phyloP scores from a whole-genome alignment of 2,329 filamentous ascomycete genomes.

The Hypoxylon sp. region DNA sequence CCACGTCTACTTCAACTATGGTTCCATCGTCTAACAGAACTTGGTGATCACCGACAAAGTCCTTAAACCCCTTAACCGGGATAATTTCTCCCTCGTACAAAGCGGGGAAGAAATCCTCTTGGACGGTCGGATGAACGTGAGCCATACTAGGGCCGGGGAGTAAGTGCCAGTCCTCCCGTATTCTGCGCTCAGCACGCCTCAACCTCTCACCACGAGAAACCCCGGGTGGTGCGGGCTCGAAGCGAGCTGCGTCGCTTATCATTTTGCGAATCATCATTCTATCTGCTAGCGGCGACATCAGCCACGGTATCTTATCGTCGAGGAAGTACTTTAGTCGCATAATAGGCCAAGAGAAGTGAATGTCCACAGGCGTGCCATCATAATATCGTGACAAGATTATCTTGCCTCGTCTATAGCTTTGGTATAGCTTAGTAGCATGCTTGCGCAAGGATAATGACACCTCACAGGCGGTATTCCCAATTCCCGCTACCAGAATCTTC shows the following conservation, averaged over 20 bases:
- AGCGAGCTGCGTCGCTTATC: conserved; percentile 42
- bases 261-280: conserved; percentile 42
- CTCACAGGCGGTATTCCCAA: conserved; percentile 47
- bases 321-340: conserved; percentile 47
- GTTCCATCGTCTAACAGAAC: conserved; percentile 40
- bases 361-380: conserved; percentile 42
- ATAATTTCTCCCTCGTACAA: conserved; percentile 35
- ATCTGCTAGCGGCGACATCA: conserved; percentile 36
- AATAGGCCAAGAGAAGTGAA: conserved; percentile 37
- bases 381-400: conserved; percentile 41
- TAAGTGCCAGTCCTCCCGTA: conserved; percentile 43
- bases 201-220: conserved; percentile 24
- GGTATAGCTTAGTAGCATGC: conserved; percentile 41
- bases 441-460: conserved; percentile 29
- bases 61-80: conserved; percentile 42
- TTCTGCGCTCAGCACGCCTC: conserved; percentile 23
- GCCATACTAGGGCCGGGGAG: conserved; percentile 42
- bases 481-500: conserved; percentile 44
- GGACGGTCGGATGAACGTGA: conserved; percentile 40
- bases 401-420: conserved; percentile 42
- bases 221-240: conserved; percentile 20
- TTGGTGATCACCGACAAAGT: conserved; percentile 37
- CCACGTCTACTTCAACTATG: conserved; percentile 42
- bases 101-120: conserved; percentile 47
- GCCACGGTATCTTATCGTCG: conserved; percentile 41